Conservation (phyloP, 2,329 filamentous ascomycete species). For the Pseudocercospora macadamiae region DNA sequence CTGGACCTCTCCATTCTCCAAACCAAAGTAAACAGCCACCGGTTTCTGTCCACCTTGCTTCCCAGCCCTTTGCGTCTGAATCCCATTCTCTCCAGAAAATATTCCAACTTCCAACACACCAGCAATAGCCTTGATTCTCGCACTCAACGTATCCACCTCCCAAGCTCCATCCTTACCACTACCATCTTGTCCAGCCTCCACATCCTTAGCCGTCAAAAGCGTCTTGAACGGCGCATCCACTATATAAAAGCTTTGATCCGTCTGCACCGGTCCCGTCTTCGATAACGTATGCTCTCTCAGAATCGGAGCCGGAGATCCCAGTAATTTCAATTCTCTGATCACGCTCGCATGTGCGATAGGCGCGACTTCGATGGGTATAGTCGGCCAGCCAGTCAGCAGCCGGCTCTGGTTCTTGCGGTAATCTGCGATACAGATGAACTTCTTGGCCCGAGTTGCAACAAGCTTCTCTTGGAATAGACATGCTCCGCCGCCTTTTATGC, state of each 20-base stretch:
- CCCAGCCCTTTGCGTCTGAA: constrained; percentile 62
- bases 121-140: constrained; percentile 75
- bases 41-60: constrained; percentile 81
- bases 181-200: constrained; percentile 41
- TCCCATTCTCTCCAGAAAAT: constrained; percentile 80
- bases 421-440: constrained; percentile 57
- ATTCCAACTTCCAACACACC: constrained; percentile 92
- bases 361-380: constrained; percentile 90
- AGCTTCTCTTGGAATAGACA: constrained; percentile 98
- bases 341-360: constrained; percentile 81
- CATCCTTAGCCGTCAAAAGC: constrained; percentile 66
- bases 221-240: constrained; percentile 85
- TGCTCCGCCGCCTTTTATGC: constrained; percentile 97
- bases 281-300: constrained; percentile 73
- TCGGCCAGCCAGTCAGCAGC: constrained; percentile 75
- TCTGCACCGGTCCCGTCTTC: constrained; percentile 82
- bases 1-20: constrained; percentile 62
- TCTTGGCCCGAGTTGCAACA: constrained; percentile 28
- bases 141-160: constrained; percentile 76
- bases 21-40: constrained; percentile 91
- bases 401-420: constrained; percentile 84
- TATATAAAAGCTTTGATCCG: constrained; percentile 85
- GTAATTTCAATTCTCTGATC: constrained; percentile 67
- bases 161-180: constrained; percentile 66
- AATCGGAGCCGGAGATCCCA: constrained; percentile 72